These are phyloP conservation scores for Aplosporella prunicola DNA, from an alignment of 2,329 filamentous ascomycete species.

Conservation along the genomic window DNA sequence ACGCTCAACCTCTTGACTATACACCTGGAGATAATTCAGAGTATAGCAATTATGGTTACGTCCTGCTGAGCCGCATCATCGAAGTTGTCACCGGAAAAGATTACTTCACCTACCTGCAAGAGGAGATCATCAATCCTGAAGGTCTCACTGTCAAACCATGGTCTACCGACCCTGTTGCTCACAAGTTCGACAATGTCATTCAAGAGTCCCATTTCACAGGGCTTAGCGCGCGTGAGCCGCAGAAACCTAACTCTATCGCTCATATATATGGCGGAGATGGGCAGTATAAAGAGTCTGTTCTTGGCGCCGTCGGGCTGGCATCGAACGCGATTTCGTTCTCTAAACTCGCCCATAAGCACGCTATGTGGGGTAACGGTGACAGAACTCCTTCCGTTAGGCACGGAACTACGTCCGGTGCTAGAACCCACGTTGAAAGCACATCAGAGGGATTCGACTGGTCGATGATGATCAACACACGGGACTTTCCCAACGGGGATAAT, in stretches of 20 bases:
- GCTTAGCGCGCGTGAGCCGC: constrained; percentile 8
- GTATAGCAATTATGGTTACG: constrained; percentile 18
- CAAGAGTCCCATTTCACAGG: constrained; percentile 13
- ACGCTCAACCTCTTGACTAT: constrained; percentile 15
- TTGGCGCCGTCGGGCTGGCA: constrained; percentile 15
- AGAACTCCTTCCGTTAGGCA: constrained; percentile 2
- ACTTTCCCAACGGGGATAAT: constrained; percentile 4
- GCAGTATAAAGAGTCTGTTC: constrained; percentile 14
- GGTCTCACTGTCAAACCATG: constrained; percentile 14
- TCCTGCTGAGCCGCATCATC: constrained; percentile 16
- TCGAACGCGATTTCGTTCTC: constrained; percentile 15
- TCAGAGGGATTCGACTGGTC: constrained; percentile 4
- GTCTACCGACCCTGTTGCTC: constrained; percentile 8
- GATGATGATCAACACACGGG: constrained; percentile 11
- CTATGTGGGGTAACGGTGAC: constrained; percentile 8
- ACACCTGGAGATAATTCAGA: constrained; percentile 12
- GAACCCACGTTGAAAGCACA: constrained; percentile 3
- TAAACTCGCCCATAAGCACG: constrained; percentile 13
- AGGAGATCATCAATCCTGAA: constrained; percentile 12
- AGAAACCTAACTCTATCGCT: constrained; percentile 5
- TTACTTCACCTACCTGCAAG: constrained; percentile 14
- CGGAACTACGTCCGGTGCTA: constrained; percentile 8
- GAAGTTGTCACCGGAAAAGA: constrained; percentile 13
- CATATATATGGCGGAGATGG: constrained; percentile 15
- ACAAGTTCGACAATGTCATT: constrained; percentile 12